Conservation (phyloP, 2,329 filamentous ascomycete species). For the Exophiala oligosperma region DNA sequence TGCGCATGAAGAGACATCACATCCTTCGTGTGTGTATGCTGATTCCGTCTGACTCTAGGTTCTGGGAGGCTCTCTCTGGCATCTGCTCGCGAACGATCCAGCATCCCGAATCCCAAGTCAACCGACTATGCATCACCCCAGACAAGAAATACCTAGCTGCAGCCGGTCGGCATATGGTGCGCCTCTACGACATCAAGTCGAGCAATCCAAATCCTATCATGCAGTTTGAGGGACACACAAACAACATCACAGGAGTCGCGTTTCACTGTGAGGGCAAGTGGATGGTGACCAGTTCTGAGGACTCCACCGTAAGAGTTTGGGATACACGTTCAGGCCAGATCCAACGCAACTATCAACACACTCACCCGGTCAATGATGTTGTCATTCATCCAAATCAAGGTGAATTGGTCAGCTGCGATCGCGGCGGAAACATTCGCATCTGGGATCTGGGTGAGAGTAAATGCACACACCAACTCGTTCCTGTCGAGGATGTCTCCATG, state of each 20-base stretch:
- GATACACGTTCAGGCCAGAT: slow-evolving; percentile 82
- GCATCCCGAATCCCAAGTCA: slow-evolving; percentile 96
- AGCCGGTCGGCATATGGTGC: slow-evolving; percentile 79
- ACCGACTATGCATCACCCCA: slow-evolving; percentile 95
- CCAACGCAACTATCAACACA: slow-evolving; percentile 91
- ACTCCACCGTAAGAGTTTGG: slow-evolving; percentile 97
- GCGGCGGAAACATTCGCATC: slow-evolving; percentile 85
- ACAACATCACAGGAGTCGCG: slow-evolving; percentile 92
- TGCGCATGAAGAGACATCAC: slow-evolving; percentile 38
- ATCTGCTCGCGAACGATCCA: slow-evolving; percentile 98
- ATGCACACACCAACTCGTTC: slow-evolving; percentile 93
- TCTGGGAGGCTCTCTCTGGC: slow-evolving; percentile 97
- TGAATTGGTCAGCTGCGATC: slow-evolving; percentile 94
- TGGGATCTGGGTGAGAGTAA: slow-evolving; percentile 98
- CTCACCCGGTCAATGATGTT: slow-evolving; percentile 88
- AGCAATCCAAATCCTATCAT: slow-evolving; percentile 93
- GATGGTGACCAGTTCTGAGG: slow-evolving; percentile 98
- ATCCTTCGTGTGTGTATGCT: background rate
- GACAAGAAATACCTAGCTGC: slow-evolving; percentile 95
- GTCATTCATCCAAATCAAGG: slow-evolving; percentile 99
- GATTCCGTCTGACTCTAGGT: slow-evolving; percentile 54
- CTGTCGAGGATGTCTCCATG: slow-evolving; percentile 91
- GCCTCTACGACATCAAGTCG: slow-evolving; percentile 97
- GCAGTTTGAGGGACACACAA: slow-evolving; percentile 93
- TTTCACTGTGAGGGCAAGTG: slow-evolving; percentile 99